Conservation (phyloP, 73 alveolate species). For the Stentor roeselii region DNA sequence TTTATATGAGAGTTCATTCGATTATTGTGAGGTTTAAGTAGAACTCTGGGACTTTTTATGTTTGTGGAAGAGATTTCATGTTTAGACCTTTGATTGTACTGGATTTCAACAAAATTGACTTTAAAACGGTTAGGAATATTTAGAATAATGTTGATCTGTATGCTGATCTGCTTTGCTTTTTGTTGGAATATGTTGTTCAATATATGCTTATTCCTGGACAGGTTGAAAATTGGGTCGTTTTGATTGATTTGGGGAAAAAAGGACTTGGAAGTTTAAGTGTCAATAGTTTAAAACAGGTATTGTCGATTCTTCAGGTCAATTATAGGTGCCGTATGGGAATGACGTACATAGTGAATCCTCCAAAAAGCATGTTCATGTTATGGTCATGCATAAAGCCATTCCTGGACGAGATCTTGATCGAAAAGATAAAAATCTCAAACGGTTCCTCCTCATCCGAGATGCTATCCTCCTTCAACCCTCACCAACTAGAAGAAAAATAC, state of each 20-base stretch:
- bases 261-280: constrained; percentile 28
- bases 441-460: constrained; percentile 2
- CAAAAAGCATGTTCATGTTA: constrained; percentile 1
- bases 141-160: not conserved
- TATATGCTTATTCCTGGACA: constrained; percentile 37
- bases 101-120: not conserved
- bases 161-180: not conserved
- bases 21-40: not conserved
- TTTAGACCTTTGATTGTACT: not conserved
- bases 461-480: constrained; percentile 25
- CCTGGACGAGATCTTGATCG: constrained; percentile 26
- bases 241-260: constrained; percentile 32
- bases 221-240: constrained; percentile 35
- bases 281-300: constrained; percentile 3
- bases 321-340: constrained; percentile 28
- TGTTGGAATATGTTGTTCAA: constrained; percentile 17
- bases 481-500: constrained; percentile 32
- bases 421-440: constrained; percentile 17
- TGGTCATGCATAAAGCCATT: constrained; percentile 35
- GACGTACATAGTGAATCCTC: constrained; percentile 26
- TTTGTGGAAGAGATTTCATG: not conserved
- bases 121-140: not conserved
- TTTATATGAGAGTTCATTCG: not conserved
- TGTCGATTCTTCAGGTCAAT: constrained; percentile 19
- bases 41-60: constrained; percentile 18